These are phyloP conservation scores for Saturnispora galanensis DNA, from an alignment of 805 yeast species.

Conservation along the genomic window DNA sequence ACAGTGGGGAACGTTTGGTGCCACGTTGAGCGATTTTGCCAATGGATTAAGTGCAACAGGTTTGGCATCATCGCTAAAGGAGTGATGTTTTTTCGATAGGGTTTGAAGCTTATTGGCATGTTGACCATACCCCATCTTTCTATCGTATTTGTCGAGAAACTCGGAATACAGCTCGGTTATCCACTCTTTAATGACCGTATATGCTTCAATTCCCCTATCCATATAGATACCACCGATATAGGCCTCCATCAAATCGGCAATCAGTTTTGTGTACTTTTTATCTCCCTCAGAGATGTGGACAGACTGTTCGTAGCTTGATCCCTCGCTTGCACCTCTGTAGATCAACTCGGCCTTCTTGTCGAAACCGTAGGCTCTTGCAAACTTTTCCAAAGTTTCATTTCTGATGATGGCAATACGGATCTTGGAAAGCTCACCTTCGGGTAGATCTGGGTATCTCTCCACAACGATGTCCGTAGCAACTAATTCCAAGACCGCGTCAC, in stretches of 20 bases:
- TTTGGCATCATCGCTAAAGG: neutral
- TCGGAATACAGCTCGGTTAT: conserved; percentile 27
- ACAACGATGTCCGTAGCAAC: conserved; percentile 63
- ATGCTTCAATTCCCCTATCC: conserved; percentile 29
- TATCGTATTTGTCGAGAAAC: conserved; percentile 19
- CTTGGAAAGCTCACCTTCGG: conserved; percentile 74
- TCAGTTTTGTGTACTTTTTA: conserved; percentile 13
- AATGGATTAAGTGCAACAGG: conserved; percentile 2
- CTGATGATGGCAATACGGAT: conserved; percentile 63
- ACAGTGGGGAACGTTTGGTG: conserved; percentile 3
- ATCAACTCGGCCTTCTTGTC: conserved; percentile 38
- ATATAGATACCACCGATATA: conserved; percentile 76
- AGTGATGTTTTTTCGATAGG: neutral
- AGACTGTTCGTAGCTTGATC: conserved; percentile 15
- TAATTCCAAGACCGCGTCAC: conserved; percentile 75
- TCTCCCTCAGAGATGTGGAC: conserved; percentile 7
- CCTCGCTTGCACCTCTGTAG: conserved; percentile 1
- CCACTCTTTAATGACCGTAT: conserved; percentile 45
- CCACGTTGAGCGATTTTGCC: neutral
- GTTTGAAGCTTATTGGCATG: conserved; percentile 1
- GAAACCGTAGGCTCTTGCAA: conserved; percentile 61
- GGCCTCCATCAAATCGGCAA: conserved; percentile 91
- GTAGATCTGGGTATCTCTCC: conserved; percentile 52
- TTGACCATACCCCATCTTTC: conserved; percentile 4
- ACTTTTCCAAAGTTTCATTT: conserved; percentile 60